phyloP scores from a whole-genome alignment of 495 filamentous ascomycete species.

The Cetradonia linearis region DNA sequence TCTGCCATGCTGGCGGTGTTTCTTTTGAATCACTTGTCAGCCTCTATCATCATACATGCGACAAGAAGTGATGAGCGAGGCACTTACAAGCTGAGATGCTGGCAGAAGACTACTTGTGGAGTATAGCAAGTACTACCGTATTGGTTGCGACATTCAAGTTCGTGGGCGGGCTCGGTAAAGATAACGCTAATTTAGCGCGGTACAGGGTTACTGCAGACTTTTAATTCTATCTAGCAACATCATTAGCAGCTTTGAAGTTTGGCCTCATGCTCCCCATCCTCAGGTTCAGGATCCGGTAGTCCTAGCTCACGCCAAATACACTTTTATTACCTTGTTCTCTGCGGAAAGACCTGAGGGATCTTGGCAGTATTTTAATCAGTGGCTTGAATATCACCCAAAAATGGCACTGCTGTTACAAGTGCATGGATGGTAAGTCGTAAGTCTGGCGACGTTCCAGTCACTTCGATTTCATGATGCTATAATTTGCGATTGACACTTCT shows the following conservation, averaged over 20 bases:
- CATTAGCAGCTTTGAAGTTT: too few relatives aligned
- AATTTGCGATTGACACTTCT: conserved; percentile 94
- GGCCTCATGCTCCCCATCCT: too few relatives aligned
- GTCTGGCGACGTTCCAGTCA: background rate
- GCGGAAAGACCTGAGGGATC: too few relatives aligned
- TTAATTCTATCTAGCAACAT: background rate
- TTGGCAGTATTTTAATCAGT: too few relatives aligned
- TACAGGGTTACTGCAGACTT: background rate
- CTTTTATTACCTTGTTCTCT: too few relatives aligned
- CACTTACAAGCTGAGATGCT: conserved; percentile 9
- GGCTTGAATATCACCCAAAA: too few relatives aligned
- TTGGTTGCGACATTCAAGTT: background rate
- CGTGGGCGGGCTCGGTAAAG: conserved; percentile 13
- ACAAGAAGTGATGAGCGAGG: background rate
- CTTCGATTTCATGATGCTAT: conserved; percentile 59
- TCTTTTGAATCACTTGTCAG: conserved; percentile 17
- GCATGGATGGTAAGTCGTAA: background rate
- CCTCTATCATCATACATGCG: conserved; percentile 22
- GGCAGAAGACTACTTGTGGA: background rate
- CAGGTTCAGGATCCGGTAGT: too few relatives aligned
- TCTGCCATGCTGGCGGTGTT: conserved; percentile 46
- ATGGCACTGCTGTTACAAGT: too few relatives aligned
- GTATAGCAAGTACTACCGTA: background rate
- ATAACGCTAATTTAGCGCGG: conserved; percentile 11
- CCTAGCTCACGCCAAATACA: too few relatives aligned